Evolutionary conservation across 129 eudicot species (phyloP).

Genomic region (Artemisia annua): DNA sequence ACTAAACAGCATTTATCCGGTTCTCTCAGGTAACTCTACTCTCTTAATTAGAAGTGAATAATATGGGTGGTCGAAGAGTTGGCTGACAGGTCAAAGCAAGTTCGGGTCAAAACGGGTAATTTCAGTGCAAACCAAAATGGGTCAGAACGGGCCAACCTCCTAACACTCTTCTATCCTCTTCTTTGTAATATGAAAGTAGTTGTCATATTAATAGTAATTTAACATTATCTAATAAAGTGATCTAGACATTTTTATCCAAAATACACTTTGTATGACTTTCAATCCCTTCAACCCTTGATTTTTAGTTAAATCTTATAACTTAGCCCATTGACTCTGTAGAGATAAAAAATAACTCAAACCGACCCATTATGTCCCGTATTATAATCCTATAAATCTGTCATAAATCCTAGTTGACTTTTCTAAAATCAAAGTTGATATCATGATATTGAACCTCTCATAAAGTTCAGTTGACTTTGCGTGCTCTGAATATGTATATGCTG

Average conservation of each 20-base stretch:
- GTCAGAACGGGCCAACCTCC: neutral
- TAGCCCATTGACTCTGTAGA: neutral
- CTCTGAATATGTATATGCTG: neutral
- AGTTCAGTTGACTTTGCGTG: neutral
- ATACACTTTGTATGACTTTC: neutral
- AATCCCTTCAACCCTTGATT: neutral
- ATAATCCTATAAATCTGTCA: neutral
- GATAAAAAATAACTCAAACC: neutral
- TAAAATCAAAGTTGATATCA: too few species aligned
- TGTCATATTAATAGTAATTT: neutral
- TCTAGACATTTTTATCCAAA: neutral
- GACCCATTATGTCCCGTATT: neutral
- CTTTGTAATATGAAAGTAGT: too few species aligned
- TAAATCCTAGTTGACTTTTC: neutral
- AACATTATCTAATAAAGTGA: neutral
- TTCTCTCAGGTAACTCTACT: constrained; percentile 62
- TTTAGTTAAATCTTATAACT: neutral
- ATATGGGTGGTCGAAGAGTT: neutral
- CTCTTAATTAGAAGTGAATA: neutral
- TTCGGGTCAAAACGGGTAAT: neutral
- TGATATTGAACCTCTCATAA: neutral
- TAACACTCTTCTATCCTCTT: neutral
- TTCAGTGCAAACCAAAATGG: neutral
- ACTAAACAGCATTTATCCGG: constrained; percentile 75
- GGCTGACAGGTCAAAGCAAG: too few species aligned